Percentiles rank a stretch among this genome's conserved stretches.
Evolutionary conservation across 75 land plant species (phyloP).

Genomic region (Sequoia sempervirens): DNA sequence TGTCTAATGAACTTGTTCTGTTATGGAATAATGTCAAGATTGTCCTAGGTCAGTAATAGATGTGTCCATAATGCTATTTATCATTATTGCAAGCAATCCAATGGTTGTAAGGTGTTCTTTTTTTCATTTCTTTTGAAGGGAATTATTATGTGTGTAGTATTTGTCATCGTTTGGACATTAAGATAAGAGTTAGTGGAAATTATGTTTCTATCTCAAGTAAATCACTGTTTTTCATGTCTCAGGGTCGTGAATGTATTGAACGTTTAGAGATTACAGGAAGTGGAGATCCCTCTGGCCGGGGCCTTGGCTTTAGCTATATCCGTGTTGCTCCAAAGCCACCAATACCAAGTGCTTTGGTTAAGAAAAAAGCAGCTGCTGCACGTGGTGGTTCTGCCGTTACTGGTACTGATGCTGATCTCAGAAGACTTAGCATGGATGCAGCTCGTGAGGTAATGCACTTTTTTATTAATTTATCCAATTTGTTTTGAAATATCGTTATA

Average conservation of each 20-base stretch:
- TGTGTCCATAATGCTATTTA: neutral
- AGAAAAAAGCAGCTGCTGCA: conserved; percentile 80
- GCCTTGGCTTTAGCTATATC: conserved; percentile 96
- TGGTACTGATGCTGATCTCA: conserved; percentile 99
- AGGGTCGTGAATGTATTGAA: conserved; percentile 92
- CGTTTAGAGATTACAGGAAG: conserved; percentile 94
- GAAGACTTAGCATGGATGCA: conserved; percentile 97
- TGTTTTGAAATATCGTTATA: neutral
- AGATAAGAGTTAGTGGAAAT: neutral
- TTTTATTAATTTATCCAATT: neutral
- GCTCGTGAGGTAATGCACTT: conserved; percentile 74
- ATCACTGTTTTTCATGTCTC: neutral
- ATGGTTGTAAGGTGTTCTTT: neutral
- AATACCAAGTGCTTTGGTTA: conserved; percentile 54
- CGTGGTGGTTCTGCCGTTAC: conserved; percentile 84
- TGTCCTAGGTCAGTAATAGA: neutral
- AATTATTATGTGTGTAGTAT: neutral
- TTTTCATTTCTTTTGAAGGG: neutral
- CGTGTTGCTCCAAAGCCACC: conserved; percentile 86
- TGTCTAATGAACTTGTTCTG: neutral
- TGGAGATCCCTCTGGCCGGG: conserved; percentile 98
- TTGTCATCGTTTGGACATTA: neutral
- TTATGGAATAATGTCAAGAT: neutral
- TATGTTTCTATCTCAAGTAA: neutral
- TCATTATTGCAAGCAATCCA: neutral